Conservation (phyloP, 441 rosid genomes). For the Macaranga tanarius region DNA sequence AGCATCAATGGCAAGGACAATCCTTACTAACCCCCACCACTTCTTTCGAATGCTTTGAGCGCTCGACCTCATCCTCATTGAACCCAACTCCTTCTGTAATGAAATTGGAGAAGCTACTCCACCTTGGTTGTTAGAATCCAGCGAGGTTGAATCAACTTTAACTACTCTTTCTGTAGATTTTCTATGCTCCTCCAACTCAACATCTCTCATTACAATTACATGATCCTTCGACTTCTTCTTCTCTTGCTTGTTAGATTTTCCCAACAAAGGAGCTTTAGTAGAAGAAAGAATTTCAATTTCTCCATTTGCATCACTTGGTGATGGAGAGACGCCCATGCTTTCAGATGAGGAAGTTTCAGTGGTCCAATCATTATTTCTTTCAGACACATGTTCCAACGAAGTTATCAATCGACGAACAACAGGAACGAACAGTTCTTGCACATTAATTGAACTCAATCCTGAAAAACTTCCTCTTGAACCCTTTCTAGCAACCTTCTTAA, state of each 20-base stretch:
- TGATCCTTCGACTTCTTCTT: conserved; percentile 72
- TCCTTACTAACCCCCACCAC: conserved; percentile 72
- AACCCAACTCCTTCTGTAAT: conserved; percentile 59
- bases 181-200: conserved; percentile 61
- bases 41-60: conserved; percentile 56
- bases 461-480: conserved; percentile 64
- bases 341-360: conserved; percentile 36
- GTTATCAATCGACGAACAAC: conserved; percentile 57
- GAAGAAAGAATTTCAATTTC: conserved; percentile 49
- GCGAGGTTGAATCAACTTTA: conserved; percentile 37
- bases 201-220: conserved; percentile 47
- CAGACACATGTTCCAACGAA: conserved; percentile 57
- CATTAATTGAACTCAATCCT: conserved; percentile 40
- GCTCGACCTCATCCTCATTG: conserved; percentile 59
- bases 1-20: conserved; percentile 71
- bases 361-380: conserved; percentile 37
- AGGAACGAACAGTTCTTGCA: conserved; percentile 71
- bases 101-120: conserved; percentile 45
- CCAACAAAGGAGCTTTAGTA: conserved; percentile 70
- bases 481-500: conserved; percentile 52
- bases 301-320: conserved; percentile 42
- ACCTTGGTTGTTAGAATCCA: conserved; percentile 40
- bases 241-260: conserved; percentile 58
- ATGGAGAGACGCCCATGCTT: conserved; percentile 42
- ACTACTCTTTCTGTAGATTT: conserved; percentile 58